Evolutionary conservation across 768 basidiomycete genomes (phyloP).

Genomic region (Suillus cothurnatus): DNA sequence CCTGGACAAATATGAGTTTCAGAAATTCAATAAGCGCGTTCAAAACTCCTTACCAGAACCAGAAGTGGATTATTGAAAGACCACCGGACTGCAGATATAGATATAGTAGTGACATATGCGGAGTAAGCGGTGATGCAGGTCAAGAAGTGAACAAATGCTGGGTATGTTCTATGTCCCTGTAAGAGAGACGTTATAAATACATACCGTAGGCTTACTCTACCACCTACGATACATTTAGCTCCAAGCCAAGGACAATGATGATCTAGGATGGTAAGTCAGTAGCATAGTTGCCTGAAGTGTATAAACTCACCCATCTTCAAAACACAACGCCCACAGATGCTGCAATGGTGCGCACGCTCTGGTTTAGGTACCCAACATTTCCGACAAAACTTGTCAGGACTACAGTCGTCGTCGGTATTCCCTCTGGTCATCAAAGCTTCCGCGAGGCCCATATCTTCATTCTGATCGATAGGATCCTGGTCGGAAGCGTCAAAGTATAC

Average conservation of each 20-base stretch:
- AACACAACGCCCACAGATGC: conserved; percentile 73
- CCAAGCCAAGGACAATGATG: conserved; percentile 90
- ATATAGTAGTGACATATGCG: conserved; percentile 58
- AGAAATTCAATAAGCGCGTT: not conserved
- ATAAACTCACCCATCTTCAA: conserved; percentile 75
- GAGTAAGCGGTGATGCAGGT: conserved; percentile 63
- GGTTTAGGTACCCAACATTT: conserved; percentile 82
- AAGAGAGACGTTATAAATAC: conserved; percentile 7
- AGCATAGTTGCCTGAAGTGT: not conserved
- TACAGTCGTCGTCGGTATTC: conserved; percentile 55
- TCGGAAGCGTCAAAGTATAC: conserved; percentile 33
- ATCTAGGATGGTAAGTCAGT: conserved; percentile 43
- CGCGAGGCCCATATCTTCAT: conserved; percentile 49
- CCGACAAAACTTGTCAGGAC: conserved; percentile 71
- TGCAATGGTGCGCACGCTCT: conserved; percentile 80
- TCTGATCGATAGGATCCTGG: conserved; percentile 32
- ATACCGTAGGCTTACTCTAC: not conserved
- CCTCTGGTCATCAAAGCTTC: conserved; percentile 60
- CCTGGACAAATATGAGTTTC: conserved; percentile 38
- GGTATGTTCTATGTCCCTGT: conserved; percentile 83
- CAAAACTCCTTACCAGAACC: conserved; percentile 51
- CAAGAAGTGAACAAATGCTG: conserved; percentile 82
- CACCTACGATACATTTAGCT: conserved; percentile 69
- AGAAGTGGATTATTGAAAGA: conserved; percentile 63
- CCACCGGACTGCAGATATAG: conserved; percentile 56